Evolutionary conservation across 345 rosid genomes (phyloP).

Genomic region (Physaria fendleri): DNA sequence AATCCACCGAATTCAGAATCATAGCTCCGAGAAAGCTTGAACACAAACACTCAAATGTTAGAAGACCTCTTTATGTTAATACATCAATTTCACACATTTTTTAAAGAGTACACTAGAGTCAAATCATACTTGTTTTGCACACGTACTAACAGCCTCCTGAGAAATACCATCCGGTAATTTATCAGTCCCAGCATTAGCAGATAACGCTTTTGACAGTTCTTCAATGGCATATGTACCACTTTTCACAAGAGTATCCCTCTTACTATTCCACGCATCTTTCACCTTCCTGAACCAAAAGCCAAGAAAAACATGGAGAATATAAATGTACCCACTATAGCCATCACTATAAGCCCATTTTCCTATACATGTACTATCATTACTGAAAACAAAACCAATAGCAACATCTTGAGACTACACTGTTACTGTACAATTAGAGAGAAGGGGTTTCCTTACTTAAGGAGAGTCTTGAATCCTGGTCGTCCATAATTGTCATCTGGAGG

Average conservation of each 20-base stretch:
- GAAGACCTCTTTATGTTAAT: not conserved
- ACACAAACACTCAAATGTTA: slow-evolving; percentile 17
- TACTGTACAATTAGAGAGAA: not conserved
- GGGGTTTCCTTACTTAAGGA: slow-evolving; percentile 44
- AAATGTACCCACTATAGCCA: not conserved
- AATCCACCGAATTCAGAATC: slow-evolving; percentile 77
- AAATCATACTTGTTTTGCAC: slow-evolving; percentile 76
- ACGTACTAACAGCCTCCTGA: slow-evolving; percentile 42
- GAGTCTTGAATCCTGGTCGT: slow-evolving; percentile 88
- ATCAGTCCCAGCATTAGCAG: slow-evolving; percentile 51
- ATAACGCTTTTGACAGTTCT: slow-evolving; percentile 79
- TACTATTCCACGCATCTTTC: slow-evolving; percentile 73
- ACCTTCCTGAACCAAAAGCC: slow-evolving; percentile 53
- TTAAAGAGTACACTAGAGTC: not conserved
- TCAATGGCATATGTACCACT: slow-evolving; percentile 80
- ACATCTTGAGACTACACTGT: not conserved
- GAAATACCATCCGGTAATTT: slow-evolving; percentile 63
- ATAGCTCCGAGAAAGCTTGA: slow-evolving; percentile 69
- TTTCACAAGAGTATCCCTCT: slow-evolving; percentile 59
- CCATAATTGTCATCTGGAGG: slow-evolving; percentile 87
- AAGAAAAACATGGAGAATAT: not conserved
- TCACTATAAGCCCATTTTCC: not conserved
- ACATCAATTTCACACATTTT: not conserved
- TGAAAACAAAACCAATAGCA: not conserved
- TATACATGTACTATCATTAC: not conserved